Percentiles rank a stretch among this genome's conserved stretches.
Evolutionary conservation across 495 filamentous ascomycete genomes (phyloP).

Genomic region (Hyaloscypha variabilis): DNA sequence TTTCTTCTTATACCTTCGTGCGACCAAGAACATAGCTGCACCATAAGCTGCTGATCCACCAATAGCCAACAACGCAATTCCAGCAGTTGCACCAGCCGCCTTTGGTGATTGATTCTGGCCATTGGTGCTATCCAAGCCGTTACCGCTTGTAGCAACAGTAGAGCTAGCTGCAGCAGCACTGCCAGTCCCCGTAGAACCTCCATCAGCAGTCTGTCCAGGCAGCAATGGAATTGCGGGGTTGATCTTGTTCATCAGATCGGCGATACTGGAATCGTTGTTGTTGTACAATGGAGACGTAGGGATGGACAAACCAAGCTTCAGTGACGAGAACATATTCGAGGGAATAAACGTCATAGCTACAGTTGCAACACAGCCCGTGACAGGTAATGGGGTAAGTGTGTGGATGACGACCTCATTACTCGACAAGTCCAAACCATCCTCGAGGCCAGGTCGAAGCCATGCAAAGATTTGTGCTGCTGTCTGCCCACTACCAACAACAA

Average conservation of each 20-base stretch:
- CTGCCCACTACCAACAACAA: constrained; percentile 68
- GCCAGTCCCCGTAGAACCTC: constrained; percentile 32
- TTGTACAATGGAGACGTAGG: constrained; percentile 75
- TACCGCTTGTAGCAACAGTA: constrained; percentile 28
- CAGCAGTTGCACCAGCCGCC: constrained; percentile 77
- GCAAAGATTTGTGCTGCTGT: constrained; percentile 87
- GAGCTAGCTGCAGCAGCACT: constrained; percentile 24
- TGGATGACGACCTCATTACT: constrained; percentile 62
- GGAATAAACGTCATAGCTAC: constrained; percentile 78
- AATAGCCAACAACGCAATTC: constrained; percentile 77
- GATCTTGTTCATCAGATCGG: constrained; percentile 75
- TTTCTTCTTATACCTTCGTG: constrained; percentile 88
- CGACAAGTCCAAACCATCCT: constrained; percentile 61
- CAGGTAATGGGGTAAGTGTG: constrained; percentile 79
- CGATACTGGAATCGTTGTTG: constrained; percentile 58
- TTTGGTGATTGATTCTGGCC: constrained; percentile 45
- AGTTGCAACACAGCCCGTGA: constrained; percentile 82
- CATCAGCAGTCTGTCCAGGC: constrained; percentile 53
- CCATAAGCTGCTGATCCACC: constrained; percentile 88
- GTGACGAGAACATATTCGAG: constrained; percentile 57
- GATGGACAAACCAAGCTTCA: constrained; percentile 66
- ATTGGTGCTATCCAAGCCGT: constrained; percentile 41
- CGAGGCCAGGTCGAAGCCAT: constrained; percentile 74
- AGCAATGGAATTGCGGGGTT: constrained; percentile 81
- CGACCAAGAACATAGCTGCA: constrained; percentile 97